Percentiles rank a stretch among this genome's conserved stretches.
Conservation (phyloP, 805 yeast genomes). For the Ascoidea rubescens region DNA sequence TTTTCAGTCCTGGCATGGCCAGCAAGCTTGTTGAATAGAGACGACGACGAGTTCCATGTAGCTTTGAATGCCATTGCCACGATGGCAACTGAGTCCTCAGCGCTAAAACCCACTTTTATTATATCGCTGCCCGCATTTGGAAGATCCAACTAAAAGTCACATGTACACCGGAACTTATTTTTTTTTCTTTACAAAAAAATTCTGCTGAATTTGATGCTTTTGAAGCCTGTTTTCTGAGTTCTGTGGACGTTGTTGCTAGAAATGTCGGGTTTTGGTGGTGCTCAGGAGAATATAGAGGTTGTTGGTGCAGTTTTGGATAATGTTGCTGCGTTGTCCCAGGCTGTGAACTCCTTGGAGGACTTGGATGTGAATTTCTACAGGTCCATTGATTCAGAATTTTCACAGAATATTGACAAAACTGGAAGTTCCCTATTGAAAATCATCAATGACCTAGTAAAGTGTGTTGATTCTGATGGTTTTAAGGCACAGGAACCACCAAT, state of each 20-base stretch:
- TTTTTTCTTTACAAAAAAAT: too few relatives aligned
- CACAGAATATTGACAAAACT: conserved; percentile 20
- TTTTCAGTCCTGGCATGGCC: background rate
- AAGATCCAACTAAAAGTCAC: too few relatives aligned
- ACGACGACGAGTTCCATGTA: background rate
- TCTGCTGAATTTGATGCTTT: too few relatives aligned
- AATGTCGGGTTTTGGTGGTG: background rate
- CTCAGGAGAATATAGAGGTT: background rate
- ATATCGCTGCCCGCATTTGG: too few relatives aligned
- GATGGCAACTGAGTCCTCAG: too few relatives aligned
- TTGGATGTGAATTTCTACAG: conserved; percentile 71
- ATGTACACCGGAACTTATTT: too few relatives aligned
- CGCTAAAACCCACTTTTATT: too few relatives aligned
- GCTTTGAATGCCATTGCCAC: background rate
- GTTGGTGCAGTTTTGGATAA: background rate
- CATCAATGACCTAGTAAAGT: conserved; percentile 29
- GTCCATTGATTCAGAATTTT: conserved; percentile 15
- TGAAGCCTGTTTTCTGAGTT: too few relatives aligned
- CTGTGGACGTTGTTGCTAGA: too few relatives aligned
- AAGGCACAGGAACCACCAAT: conserved; percentile 6
- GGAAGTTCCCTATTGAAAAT: conserved; percentile 26
- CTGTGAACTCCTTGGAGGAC: conserved; percentile 31
- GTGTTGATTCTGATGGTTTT: conserved; percentile 20
- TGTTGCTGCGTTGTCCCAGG: background rate
- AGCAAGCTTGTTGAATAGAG: background rate